Percentiles rank a stretch among this genome's conserved stretches.
Evolutionary conservation across 345 rosid species (phyloP).

Genomic region (Linum trigynum): DNA sequence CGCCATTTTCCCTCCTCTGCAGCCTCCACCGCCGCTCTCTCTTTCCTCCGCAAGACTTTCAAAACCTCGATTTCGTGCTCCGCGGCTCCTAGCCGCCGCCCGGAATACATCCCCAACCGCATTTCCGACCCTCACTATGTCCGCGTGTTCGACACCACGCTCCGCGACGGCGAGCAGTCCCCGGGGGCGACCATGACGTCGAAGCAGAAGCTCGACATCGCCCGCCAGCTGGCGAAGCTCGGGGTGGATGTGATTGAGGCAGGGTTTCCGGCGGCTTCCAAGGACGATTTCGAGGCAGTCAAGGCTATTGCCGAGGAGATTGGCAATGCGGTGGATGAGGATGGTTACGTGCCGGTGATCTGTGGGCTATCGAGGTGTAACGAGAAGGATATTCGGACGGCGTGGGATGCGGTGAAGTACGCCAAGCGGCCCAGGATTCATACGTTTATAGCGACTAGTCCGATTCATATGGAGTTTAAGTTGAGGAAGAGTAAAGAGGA

Average conservation of each 20-base stretch:
- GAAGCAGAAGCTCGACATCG: slow-evolving; percentile 79
- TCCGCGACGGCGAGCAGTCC: slow-evolving; percentile 97
- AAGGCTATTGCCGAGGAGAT: slow-evolving; percentile 58
- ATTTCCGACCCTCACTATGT: slow-evolving; percentile 70
- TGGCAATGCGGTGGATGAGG: slow-evolving; percentile 52
- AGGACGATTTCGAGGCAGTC: slow-evolving; percentile 88
- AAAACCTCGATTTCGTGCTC: slow-evolving; percentile 6
- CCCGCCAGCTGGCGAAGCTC: slow-evolving; percentile 75
- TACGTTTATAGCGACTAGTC: slow-evolving; percentile 80
- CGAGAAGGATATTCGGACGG: slow-evolving; percentile 58
- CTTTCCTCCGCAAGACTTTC: not conserved
- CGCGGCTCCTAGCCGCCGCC: slow-evolving; percentile 31
- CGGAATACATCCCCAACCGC: slow-evolving; percentile 57
- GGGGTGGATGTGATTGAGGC: slow-evolving; percentile 93
- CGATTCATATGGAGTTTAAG: slow-evolving; percentile 73
- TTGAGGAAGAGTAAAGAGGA: slow-evolving; percentile 60
- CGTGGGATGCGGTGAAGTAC: slow-evolving; percentile 85
- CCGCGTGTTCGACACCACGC: slow-evolving; percentile 89
- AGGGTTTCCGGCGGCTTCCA: slow-evolving; percentile 84
- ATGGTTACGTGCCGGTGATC: slow-evolving; percentile 79
- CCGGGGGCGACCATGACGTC: slow-evolving; percentile 94
- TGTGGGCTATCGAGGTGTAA: slow-evolving; percentile 90
- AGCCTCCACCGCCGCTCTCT: not conserved
- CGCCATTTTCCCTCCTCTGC: not conserved
- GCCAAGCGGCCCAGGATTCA: slow-evolving; percentile 83